Base-by-base conservation (phyloP, 1,139 yeast species). In the Lodderomyces metapsilosis region DNA sequence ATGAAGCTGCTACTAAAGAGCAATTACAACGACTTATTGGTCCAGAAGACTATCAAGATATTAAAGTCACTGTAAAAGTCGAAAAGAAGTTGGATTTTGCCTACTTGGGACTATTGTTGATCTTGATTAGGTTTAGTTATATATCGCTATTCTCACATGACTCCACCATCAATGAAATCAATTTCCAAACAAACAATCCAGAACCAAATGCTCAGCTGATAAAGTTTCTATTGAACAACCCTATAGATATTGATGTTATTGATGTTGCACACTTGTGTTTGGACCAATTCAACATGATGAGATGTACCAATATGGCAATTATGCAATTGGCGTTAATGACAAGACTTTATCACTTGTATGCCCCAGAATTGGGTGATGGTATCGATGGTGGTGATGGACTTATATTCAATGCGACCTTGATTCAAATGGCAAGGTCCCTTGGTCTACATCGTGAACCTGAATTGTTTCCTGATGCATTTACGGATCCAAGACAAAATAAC, bases 321-420 rank as follows among this genome's bases (percentile, higher is more conserved):
- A 62, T 80, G 41, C 84, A 80, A 51, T 71, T 79, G 40, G 62
- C 74, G 0, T 48, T 74, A 11, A 49, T 68, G 34, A 48, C 62
- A 32, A 57, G 78, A 43, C 46, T 63, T 13, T 76, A 76, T 53
- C 68, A 66, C 36, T 52, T 56, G 38, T 52, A 58, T 46, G 67
- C 80, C 0, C 80, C 80, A 1, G 81, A 76, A 51, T 79, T 75
- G 49, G 78, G 81, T 12, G 71, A 68, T 38, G 63, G 61, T 7
- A 63, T 66, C 3, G 78, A 76, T 45, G 82, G 79, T 27, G 76
- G 78, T 8, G 78, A 75, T 48, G 64, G 72, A 1, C 59, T 57
- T 34, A 57, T 66, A 2, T 62, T 60, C 42, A 68, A 59, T 42
- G 73, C 71, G 1, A 46, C 70, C 37, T 48, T 76, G 28, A 51